Evolutionary conservation across 768 basidiomycete species (phyloP), one percentile per base, ranked within the genome.

Genomic region (Dioszegia aurantiaca): DNA sequence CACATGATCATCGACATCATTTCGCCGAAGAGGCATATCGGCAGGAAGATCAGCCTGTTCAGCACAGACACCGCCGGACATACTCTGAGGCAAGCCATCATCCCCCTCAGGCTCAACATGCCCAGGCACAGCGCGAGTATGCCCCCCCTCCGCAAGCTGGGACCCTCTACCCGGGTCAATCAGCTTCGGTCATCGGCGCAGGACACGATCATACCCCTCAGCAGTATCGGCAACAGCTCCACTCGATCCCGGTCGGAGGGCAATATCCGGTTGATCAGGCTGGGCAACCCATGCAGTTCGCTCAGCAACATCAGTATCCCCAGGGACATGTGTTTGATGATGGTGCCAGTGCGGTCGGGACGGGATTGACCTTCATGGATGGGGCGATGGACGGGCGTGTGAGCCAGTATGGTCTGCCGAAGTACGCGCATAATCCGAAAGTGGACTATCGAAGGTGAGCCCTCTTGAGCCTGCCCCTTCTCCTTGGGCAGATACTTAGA

Each of bases 361-460:
- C 57, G 12, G 55, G 33, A 17, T 63, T 69, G 65, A 72, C 70
- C 0, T 72, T 72, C 44, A 65, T 72, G 68, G 70, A 72, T 60
- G 70, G 68, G 8, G 41, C 61, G 39, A 58, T 69, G 16, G 70
- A 54, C 19, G 70, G 70, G 14, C 48, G 58, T 47, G 61, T 66
- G 5, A 68, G 65, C 47, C 68, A 72, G 49, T 72, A 72, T 59
- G 70, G 70, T 16, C 33, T 72, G 36, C 70, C 70, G 4, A 67
- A 69, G 44, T 69, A 72, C 39, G 46, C 66, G 10, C 65, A 65
- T 58, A 56, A 63, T 6, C 56, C 56, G 1, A 72, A 72, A 49
- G 58, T 60, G 23, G 70, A 72, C 56, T 68, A 67, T 47, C 46
- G 70, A n/a, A 59, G 70, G 70, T 69, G 59, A 43, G 54, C 30